A percentile compares a stretch with the other conserved stretches of the same genome.
Conservation (phyloP, 2,329 filamentous ascomycete species). For the Paraconiothyrium sp. region DNA sequence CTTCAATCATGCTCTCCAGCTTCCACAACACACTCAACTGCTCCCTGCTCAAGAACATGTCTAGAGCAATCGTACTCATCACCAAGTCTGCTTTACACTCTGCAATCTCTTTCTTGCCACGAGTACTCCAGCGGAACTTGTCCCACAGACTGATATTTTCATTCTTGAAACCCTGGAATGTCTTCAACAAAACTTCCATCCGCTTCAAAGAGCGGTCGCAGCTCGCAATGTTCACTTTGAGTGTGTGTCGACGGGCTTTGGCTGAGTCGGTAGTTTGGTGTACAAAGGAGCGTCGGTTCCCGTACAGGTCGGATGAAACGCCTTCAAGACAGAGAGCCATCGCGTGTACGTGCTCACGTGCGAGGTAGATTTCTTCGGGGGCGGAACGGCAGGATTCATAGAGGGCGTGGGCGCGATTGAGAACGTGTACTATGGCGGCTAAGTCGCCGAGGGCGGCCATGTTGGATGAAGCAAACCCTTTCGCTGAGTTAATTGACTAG, state of each 20-base stretch:
- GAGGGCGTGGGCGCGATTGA: constrained; percentile 25
- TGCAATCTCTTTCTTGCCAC: constrained; percentile 30
- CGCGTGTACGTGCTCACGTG: constrained; percentile 25
- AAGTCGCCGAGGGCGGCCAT: constrained; percentile 23
- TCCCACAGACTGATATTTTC: constrained; percentile 23
- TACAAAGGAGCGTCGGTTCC: constrained; percentile 21
- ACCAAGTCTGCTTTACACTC: constrained; percentile 26
- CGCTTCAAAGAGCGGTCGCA: constrained; percentile 20
- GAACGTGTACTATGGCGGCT: constrained; percentile 19
- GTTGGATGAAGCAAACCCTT: background rate
- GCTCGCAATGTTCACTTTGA: constrained; percentile 19
- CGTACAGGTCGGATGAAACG: constrained; percentile 20
- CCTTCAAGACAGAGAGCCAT: constrained; percentile 28
- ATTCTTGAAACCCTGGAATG: constrained; percentile 19
- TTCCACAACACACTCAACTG: constrained; percentile 20
- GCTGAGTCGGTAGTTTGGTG: constrained; percentile 19
- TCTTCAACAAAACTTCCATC: constrained; percentile 21
- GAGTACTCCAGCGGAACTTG: constrained; percentile 21
- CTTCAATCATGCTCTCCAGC: constrained; percentile 24
- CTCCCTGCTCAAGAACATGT: constrained; percentile 21
- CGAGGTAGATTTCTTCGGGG: constrained; percentile 24
- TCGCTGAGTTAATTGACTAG: too few species aligned
- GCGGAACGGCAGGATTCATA: constrained; percentile 21
- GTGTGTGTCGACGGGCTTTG: constrained; percentile 9
- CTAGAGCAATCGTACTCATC: constrained; percentile 16